Evolutionary conservation across 768 basidiomycete species (phyloP).

Genomic region (Boletellus sp.): DNA sequence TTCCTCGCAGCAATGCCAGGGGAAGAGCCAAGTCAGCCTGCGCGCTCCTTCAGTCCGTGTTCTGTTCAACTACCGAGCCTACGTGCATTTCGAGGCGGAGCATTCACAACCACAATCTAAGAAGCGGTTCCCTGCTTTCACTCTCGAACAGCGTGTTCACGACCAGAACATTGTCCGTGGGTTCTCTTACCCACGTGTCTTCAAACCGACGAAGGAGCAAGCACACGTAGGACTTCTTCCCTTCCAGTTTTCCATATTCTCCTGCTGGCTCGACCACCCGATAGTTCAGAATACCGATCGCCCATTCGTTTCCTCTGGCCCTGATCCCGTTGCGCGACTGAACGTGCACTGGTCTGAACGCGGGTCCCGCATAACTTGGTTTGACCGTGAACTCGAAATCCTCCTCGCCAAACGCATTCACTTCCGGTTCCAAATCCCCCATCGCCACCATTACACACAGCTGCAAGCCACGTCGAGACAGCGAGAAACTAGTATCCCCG

Average conservation of each 20-base stretch:
- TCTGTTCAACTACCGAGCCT: no score
- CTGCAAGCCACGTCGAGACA: constrained; percentile 14
- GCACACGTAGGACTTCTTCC: constrained; percentile 9
- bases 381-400: constrained; percentile 10
- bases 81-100: no score
- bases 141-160: constrained; percentile 9
- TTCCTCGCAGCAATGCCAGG: no score
- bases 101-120: constrained; percentile 30
- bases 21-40: no score
- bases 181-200: constrained; percentile 11
- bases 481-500: constrained; percentile 13
- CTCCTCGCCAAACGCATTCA: background rate
- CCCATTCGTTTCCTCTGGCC: constrained; percentile 2
- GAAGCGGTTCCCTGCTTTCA: constrained; percentile 12
- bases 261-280: constrained; percentile 10
- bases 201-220: constrained; percentile 10
- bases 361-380: constrained; percentile 1
- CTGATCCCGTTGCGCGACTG: background rate
- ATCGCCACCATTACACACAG: constrained; percentile 10
- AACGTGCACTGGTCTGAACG: constrained; percentile 3
- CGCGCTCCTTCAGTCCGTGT: no score
- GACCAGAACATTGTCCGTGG: constrained; percentile 13
- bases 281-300: constrained; percentile 14
- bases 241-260: constrained; percentile 6
- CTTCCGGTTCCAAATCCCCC: constrained; percentile 2